phyloP scores from a whole-genome alignment of 305 asterid species.

The Plantago rigida region DNA sequence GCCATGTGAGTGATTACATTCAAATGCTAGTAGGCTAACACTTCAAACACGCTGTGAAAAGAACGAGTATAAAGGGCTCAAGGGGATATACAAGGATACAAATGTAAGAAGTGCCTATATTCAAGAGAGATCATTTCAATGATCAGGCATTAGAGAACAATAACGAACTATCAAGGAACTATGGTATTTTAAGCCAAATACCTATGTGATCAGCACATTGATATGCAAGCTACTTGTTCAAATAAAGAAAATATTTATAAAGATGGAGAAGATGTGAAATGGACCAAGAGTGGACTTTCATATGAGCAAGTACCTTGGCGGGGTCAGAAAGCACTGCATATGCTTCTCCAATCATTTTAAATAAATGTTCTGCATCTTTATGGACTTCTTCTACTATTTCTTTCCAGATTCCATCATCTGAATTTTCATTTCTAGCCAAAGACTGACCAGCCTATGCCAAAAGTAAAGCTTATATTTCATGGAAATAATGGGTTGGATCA shows the following conservation, averaged over 20 bases:
- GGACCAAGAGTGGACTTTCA: slow-evolving; percentile 13
- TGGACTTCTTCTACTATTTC: slow-evolving; percentile 72
- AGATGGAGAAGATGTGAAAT: not conserved
- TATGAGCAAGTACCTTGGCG: slow-evolving; percentile 48
- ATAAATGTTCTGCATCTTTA: slow-evolving; percentile 84
- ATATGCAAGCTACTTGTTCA: too few species aligned
- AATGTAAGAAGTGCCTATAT: too few species aligned
- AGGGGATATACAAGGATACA: too few species aligned
- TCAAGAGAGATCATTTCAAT: too few species aligned
- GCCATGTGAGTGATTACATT: not conserved
- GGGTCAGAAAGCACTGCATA: slow-evolving; percentile 91
- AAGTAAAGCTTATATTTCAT: not conserved
- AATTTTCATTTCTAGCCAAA: slow-evolving; percentile 63
- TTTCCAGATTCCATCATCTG: slow-evolving; percentile 73
- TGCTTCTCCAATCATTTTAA: slow-evolving; percentile 95
- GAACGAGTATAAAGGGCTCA: too few species aligned
- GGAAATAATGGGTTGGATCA: too few species aligned
- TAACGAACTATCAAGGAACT: too few species aligned
- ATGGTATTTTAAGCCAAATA: too few species aligned
- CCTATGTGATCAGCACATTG: too few species aligned
- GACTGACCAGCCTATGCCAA: slow-evolving; percentile 75
- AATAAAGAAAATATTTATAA: not conserved
- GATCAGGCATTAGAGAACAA: too few species aligned
- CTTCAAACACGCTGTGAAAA: too few species aligned
- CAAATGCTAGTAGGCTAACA: too few species aligned